phyloP scores from a whole-genome alignment of 129 eudicot genomes.

The Pseudognaphalium luteoalbum region DNA sequence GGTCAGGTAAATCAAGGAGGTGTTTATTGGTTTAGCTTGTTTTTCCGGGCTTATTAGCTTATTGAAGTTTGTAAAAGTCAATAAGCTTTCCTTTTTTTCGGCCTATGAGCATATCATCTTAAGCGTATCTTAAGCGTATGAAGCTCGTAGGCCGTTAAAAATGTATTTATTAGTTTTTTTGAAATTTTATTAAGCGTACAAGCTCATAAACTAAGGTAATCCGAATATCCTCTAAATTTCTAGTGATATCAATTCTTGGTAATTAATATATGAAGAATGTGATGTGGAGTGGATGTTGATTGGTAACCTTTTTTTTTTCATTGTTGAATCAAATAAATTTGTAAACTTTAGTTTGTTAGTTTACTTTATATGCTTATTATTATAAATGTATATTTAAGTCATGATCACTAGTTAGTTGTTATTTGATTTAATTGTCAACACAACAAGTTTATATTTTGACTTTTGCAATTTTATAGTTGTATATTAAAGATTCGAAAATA shows the following conservation, averaged over 20 bases:
- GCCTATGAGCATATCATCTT: not conserved
- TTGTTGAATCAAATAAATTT: conserved; percentile 24
- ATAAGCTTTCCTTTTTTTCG: not conserved
- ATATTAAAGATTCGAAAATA: conserved; percentile 29
- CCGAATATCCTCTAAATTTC: too few species aligned
- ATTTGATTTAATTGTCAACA: conserved; percentile 24
- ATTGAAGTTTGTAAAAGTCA: not conserved
- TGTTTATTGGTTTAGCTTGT: not conserved
- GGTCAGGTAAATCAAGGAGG: not conserved
- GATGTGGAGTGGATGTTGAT: conserved; percentile 6
- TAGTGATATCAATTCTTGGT: too few species aligned
- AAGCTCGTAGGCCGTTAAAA: not conserved
- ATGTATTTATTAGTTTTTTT: not conserved
- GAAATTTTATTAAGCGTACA: not conserved
- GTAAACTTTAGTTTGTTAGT: not conserved
- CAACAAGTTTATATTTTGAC: conserved; percentile 29
- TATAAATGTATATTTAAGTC: not conserved
- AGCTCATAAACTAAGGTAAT: not conserved
- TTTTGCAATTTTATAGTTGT: conserved; percentile 24
- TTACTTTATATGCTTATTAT: not conserved
- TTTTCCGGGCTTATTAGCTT: too few species aligned
- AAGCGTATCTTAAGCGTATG: not conserved
- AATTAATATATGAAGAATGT: conserved; percentile 6
- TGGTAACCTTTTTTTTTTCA: conserved; percentile 4
- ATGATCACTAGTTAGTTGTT: conserved; percentile 18